Conservation (phyloP, 2,329 filamentous ascomycete species). For the Mollisiaceae sp. region DNA sequence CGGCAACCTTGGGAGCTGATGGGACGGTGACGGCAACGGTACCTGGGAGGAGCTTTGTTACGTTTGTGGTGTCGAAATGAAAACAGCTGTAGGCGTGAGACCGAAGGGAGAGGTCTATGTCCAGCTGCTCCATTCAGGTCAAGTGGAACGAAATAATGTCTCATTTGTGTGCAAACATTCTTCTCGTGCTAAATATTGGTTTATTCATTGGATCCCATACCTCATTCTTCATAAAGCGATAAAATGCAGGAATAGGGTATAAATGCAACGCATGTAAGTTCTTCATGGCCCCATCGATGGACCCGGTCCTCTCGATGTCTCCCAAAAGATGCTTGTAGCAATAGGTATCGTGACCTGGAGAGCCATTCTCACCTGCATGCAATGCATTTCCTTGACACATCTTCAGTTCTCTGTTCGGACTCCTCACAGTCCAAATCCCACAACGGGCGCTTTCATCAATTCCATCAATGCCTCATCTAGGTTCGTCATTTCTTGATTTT, state of each 20-base stretch:
- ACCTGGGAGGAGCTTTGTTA: slow-evolving; percentile 19
- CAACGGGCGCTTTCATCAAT: slow-evolving; percentile 23
- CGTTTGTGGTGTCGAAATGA: slow-evolving; percentile 19
- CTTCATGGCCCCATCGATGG: neutral
- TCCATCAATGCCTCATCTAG: slow-evolving; percentile 20
- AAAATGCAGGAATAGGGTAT: neutral
- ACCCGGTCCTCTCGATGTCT: neutral
- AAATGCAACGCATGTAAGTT: neutral
- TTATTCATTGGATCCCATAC: neutral
- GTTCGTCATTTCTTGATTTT: neutral
- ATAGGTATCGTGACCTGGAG: too few species aligned
- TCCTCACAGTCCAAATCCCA: too few species aligned
- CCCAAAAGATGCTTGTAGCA: neutral
- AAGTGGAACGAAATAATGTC: too few species aligned
- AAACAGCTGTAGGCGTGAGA: too few species aligned
- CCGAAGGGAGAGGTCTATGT: too few species aligned
- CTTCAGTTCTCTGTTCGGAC: too few species aligned
- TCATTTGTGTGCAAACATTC: too few species aligned
- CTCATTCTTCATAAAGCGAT: neutral
- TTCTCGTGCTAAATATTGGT: too few species aligned
- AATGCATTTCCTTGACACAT: too few species aligned
- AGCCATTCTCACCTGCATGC: too few species aligned
- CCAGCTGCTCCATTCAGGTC: too few species aligned
- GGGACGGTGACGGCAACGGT: slow-evolving; percentile 18
- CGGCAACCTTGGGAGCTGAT: slow-evolving; percentile 16